phyloP scores from a whole-genome alignment of 768 basidiomycete species.

The Amanita subjunquillea region DNA sequence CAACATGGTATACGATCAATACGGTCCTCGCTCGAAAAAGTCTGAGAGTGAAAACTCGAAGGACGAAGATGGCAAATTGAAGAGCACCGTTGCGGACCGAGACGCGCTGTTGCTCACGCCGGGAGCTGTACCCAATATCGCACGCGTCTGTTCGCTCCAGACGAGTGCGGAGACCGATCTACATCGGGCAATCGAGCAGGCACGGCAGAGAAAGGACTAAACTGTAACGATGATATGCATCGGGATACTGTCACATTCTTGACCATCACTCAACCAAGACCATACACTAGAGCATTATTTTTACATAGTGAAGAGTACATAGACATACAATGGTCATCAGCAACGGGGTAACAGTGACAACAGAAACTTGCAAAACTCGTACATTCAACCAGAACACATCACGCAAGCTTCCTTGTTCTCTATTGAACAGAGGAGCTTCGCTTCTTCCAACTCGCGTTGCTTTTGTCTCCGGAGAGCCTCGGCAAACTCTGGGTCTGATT shows the following conservation, averaged over 20 bases:
- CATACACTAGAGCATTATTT: too few relatives aligned
- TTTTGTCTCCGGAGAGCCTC: slow-evolving; percentile 64
- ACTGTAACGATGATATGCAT: slow-evolving; percentile 1
- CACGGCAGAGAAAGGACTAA: slow-evolving; percentile 14
- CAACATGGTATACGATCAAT: slow-evolving; percentile 40
- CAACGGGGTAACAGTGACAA: slow-evolving; percentile 1
- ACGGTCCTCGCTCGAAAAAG: background rate
- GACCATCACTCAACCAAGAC: too few relatives aligned
- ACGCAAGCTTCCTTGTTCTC: slow-evolving; percentile 93
- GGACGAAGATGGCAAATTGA: background rate
- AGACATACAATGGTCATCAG: background rate
- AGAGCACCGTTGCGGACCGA: slow-evolving; percentile 1
- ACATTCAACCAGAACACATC: slow-evolving; percentile 74
- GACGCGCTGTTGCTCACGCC: slow-evolving; percentile 36
- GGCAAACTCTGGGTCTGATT: slow-evolving; percentile 62
- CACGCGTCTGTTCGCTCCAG: slow-evolving; percentile 34
- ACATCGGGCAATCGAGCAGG: slow-evolving; percentile 58
- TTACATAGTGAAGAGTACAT: background rate
- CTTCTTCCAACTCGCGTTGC: slow-evolving; percentile 72
- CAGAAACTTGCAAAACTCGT: background rate
- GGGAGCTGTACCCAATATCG: slow-evolving; percentile 43
- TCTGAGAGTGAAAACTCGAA: slow-evolving; percentile 5
- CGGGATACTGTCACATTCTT: too few relatives aligned
- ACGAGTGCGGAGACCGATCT: slow-evolving; percentile 37
- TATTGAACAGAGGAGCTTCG: slow-evolving; percentile 71